Base-by-base conservation (phyloP, 257 asterid species). In the Paraleonurus japonicus region DNA sequence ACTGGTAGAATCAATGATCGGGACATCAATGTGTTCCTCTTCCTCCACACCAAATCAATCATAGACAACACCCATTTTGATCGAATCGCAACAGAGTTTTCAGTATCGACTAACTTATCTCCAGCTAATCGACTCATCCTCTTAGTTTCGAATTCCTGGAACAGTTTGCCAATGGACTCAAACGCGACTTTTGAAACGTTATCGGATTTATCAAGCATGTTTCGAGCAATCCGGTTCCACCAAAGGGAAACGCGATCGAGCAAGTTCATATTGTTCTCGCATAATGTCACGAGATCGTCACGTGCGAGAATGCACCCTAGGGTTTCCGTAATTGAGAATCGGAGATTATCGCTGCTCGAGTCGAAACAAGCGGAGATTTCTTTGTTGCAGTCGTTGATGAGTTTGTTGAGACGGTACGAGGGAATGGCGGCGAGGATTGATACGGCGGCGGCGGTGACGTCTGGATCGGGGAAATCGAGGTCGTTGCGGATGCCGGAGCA, bases 51-150 rank as follows among this genome's bases (percentile, higher is more conserved):
- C 32, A 89, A 89, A 72, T 92, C 96, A 53, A 86, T 91, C 96
- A 86, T 89, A 1, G 86, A 83, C 0, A 89, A 83, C 60, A 92
- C 83, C 97, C 97, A 92, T 66, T 89, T 88, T 3, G 97, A 89
- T 37, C 97, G 78, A 72, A 92, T 85, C 8, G 95, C 97, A 2
- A 92, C 96, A 0, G 95, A 87, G 24, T 92, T 92, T 70, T 92
- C 98, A 50, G 92, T 92, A 79, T 86, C 95, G 28, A 92, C 87
- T n/a, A 92, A 84, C 81, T 92, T 92, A 79, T 92, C 98, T 6
- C 98, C 95, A 1, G 98, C 98, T 47, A 92, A 85, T 35, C 98
- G 81, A 53, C 98, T 92, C 98, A 89, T 89, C 72, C 93, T 79
- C 76, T 92, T 92, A 0, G 98, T 86, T 63, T 92, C 98, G 33